Evolutionary conservation across 2,329 filamentous ascomycete species (phyloP).

Genomic region (Trichoderma hamatum): DNA sequence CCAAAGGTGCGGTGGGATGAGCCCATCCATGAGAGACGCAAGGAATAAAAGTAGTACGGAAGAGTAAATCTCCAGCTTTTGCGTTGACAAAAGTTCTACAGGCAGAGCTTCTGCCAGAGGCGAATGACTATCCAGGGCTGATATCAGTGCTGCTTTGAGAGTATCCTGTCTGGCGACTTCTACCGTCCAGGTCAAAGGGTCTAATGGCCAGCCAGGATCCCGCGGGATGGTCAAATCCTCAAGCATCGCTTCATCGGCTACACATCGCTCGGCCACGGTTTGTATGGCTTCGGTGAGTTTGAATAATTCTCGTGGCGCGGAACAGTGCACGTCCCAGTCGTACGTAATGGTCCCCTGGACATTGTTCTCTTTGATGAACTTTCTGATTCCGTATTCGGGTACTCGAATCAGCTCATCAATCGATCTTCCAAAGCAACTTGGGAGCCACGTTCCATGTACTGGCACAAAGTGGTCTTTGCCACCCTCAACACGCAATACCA

Average conservation of each 20-base stretch:
- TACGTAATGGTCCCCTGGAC: slow-evolving; percentile 56
- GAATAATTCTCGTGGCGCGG: slow-evolving; percentile 87
- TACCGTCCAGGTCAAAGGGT: slow-evolving; percentile 44
- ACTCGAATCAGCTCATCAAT: slow-evolving; percentile 87
- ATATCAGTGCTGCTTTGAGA: slow-evolving; percentile 49
- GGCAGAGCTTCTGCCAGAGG: slow-evolving; percentile 64
- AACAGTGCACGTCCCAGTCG: slow-evolving; percentile 66
- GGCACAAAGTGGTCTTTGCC: slow-evolving; percentile 93
- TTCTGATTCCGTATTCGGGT: slow-evolving; percentile 76
- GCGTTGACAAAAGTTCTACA: slow-evolving; percentile 62
- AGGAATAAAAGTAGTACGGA: slow-evolving; percentile 77
- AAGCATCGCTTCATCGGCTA: slow-evolving; percentile 66
- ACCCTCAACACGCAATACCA: slow-evolving; percentile 80
- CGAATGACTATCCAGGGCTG: slow-evolving; percentile 73
- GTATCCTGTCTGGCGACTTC: slow-evolving; percentile 33
- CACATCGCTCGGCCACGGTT: slow-evolving; percentile 56
- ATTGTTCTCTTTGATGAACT: slow-evolving; percentile 45
- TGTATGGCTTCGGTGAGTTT: slow-evolving; percentile 81
- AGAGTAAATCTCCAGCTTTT: slow-evolving; percentile 74
- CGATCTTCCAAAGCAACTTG: slow-evolving; percentile 80
- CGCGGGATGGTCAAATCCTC: slow-evolving; percentile 55
- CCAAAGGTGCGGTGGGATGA: slow-evolving; percentile 75
- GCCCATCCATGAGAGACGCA: slow-evolving; percentile 72
- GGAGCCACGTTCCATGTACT: slow-evolving; percentile 75
- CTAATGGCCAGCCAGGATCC: slow-evolving; percentile 65